Percentiles rank a stretch among this genome's conserved stretches.
phyloP scores from a whole-genome alignment of 345 rosid species.

The Pistacia integerrima region DNA sequence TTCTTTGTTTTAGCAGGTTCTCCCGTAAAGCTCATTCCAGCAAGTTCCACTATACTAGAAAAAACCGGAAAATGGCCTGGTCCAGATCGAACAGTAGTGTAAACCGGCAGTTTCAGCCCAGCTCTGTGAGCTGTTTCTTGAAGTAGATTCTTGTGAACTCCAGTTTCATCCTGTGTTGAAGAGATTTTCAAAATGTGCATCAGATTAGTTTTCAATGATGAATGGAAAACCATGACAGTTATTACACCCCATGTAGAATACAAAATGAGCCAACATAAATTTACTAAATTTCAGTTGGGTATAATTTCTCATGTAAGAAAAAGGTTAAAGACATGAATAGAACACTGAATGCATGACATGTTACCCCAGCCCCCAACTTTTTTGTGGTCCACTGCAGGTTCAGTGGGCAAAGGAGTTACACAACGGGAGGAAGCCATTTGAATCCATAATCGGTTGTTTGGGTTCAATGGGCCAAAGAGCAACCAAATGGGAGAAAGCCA shows the following conservation, averaged over 20 bases:
- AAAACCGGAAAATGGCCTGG: conserved; percentile 46
- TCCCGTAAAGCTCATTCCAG: conserved; percentile 43
- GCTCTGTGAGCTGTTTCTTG: conserved; percentile 54
- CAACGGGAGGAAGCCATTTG: neutral
- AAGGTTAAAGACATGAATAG: neutral
- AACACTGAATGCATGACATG: neutral
- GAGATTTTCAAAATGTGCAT: conserved; percentile 12
- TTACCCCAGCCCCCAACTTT: neutral
- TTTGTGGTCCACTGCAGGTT: neutral
- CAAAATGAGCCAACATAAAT: conserved; percentile 1
- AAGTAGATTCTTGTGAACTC: conserved; percentile 50
- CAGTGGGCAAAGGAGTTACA: neutral
- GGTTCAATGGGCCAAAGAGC: neutral
- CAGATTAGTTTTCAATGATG: neutral
- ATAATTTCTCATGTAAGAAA: conserved; percentile 1
- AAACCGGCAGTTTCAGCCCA: conserved; percentile 48
- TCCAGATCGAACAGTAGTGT: conserved; percentile 47
- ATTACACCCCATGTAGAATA: neutral
- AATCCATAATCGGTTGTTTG: neutral
- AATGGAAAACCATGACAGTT: neutral
- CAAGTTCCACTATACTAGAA: conserved; percentile 48
- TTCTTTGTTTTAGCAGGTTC: conserved; percentile 49
- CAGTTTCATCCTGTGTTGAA: conserved; percentile 47
- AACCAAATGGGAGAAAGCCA: neutral
- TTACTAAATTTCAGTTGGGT: neutral